Evolutionary conservation across 805 yeast species (phyloP).

Genomic region (Metschnikowia dekortorum): DNA sequence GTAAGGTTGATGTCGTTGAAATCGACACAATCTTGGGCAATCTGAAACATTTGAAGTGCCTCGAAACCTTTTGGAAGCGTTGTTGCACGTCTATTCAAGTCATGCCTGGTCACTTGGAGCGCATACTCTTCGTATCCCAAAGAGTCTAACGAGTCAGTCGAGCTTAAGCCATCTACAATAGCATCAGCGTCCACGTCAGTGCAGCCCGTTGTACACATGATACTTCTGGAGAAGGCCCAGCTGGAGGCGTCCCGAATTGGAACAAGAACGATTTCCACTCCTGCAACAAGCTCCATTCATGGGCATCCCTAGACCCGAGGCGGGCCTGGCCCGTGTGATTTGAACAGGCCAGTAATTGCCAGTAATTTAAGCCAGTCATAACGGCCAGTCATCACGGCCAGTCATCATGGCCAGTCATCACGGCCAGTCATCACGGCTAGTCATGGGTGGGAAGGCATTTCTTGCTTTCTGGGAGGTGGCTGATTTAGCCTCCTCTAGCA

Average conservation of each 20-base stretch:
- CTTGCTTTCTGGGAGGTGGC: no score
- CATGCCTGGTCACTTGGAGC: slow-evolving; percentile 26
- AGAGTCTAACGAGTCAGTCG: slow-evolving; percentile 32
- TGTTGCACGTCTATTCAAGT: slow-evolving; percentile 17
- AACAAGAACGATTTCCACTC: no score
- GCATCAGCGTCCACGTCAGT: slow-evolving; percentile 33
- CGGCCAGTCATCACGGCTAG: no score
- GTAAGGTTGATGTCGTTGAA: slow-evolving; percentile 43
- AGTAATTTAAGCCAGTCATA: no score
- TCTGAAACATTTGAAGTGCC: slow-evolving; percentile 37
- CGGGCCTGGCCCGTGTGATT: no score
- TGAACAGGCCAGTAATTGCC: no score
- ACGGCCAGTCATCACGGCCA: no score
- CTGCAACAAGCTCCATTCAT: no score
- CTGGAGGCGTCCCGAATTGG: slow-evolving; percentile 25
- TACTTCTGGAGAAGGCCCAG: slow-evolving; percentile 50
- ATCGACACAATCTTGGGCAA: slow-evolving; percentile 24
- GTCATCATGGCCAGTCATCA: no score
- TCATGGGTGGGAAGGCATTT: no score
- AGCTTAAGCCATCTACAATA: slow-evolving; percentile 42
- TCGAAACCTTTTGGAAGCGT: slow-evolving; percentile 31
- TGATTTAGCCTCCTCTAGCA: no score
- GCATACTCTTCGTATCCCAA: slow-evolving; percentile 27
- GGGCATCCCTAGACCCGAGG: no score
- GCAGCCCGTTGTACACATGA: slow-evolving; percentile 34